Evolutionary conservation across 2,329 filamentous ascomycete species (phyloP).

Genomic region (Fusarium agapanthi): DNA sequence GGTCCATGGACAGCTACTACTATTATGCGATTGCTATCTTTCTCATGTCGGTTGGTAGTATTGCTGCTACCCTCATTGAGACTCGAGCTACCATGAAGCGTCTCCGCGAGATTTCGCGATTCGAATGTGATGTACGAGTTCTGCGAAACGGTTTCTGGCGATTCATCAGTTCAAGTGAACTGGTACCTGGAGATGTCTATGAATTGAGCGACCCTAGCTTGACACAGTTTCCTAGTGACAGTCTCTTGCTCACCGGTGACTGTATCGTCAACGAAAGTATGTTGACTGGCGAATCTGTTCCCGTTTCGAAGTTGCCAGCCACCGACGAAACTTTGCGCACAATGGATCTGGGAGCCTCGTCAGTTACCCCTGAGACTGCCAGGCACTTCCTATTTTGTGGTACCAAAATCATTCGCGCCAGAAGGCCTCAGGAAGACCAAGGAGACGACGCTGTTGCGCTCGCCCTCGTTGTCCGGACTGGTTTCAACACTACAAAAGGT

Average conservation of each 20-base stretch:
- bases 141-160: slow-evolving; percentile 96
- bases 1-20: slow-evolving; percentile 96
- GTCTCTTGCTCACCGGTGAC: slow-evolving; percentile 88
- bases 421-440: slow-evolving; percentile 85
- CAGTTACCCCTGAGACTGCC: slow-evolving; percentile 83
- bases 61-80: slow-evolving; percentile 87
- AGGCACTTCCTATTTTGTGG: slow-evolving; percentile 94
- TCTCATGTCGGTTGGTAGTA: slow-evolving; percentile 91
- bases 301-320: slow-evolving; percentile 89
- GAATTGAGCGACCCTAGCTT: slow-evolving; percentile 94
- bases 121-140: slow-evolving; percentile 95
- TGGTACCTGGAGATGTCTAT: slow-evolving; percentile 96
- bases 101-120: slow-evolving; percentile 88
- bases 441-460: slow-evolving; percentile 90
- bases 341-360: slow-evolving; percentile 81
- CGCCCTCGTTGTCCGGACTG: slow-evolving; percentile 90
- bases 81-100: slow-evolving; percentile 92
- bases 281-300: slow-evolving; percentile 97
- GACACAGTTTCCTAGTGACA: slow-evolving; percentile 89
- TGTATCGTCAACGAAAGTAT: slow-evolving; percentile 99
- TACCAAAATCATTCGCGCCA: slow-evolving; percentile 91
- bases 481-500: slow-evolving; percentile 97
- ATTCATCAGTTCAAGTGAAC: slow-evolving; percentile 82
- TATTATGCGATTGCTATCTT: slow-evolving; percentile 98
- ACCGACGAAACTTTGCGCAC: slow-evolving; percentile 79